Base-by-base conservation (phyloP, 768 basidiomycete species). In the Pulveroboletus ravenelii region DNA sequence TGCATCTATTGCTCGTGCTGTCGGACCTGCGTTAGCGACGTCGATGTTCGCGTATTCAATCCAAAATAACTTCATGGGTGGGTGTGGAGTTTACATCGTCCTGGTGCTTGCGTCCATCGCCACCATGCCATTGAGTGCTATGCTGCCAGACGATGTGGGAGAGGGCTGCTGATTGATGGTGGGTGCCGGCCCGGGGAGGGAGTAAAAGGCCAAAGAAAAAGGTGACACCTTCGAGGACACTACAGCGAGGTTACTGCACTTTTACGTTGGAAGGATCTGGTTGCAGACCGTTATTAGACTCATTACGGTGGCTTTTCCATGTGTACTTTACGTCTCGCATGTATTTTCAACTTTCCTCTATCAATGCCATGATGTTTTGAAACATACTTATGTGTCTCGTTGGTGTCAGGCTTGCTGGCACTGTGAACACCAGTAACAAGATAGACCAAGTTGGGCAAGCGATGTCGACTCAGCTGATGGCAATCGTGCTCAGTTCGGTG, bases 41-140 rank as follows among this genome's bases (percentile, higher is more conserved):
- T 70, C 70, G 14, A 31, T 73, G 41, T 72, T 73, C 48, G 71
- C 73, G n/a, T 60, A 70, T 29, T 69, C 73, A 8, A 55, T 69
- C 23, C 62, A 66, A 27, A 54, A 62, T 17, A 62, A 72, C 29
- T 44, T 74, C 1, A 51, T 75, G 46, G 68, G 71, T 30, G 73
- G 73, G 9, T 53, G 64, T 50, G 61, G 64, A 5, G 71, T 74
- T 13, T 75, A 73, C 32, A 17, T 53, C 13, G 35, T 73, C 25
- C 51, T 66, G 23, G 25, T 67, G 10, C 39, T 58, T 8, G 45
- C 42, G 6, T 17, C 45, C 15, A 35, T 64, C 43, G 50, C 45
- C 17, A 55, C 64, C 20, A 35, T 52, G 37, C 64, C 54, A 3
- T 30, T 65, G 48, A 27, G 53, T 25, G 53, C 59, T 10, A 66